phyloP scores from a whole-genome alignment of 2,329 filamentous ascomycete genomes.

The Calycina marina region DNA sequence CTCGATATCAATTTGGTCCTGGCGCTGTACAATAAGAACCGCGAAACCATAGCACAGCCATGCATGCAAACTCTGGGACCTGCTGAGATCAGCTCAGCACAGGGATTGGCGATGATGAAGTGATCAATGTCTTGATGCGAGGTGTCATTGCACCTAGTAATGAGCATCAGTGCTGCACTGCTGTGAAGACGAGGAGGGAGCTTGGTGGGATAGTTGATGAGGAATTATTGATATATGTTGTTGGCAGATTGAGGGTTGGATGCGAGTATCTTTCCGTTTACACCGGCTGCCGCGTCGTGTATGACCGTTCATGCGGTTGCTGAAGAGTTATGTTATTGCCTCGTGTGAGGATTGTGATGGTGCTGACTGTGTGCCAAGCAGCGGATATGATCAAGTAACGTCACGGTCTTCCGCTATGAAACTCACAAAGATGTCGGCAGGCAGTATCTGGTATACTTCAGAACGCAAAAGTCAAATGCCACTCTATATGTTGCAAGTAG shows the following conservation, averaged over 20 bases:
- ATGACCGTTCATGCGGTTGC: slow-evolving; percentile 45
- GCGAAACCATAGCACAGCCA: not conserved
- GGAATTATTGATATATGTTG: slow-evolving; percentile 35
- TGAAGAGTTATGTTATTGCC: slow-evolving; percentile 28
- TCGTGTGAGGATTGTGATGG: not conserved
- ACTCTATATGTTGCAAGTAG: no score
- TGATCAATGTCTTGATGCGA: not conserved
- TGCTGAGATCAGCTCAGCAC: not conserved
- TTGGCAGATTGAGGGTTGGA: slow-evolving; percentile 39
- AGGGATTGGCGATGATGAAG: not conserved
- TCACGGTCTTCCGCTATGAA: not conserved
- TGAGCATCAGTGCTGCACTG: not conserved
- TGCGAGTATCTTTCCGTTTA: slow-evolving; percentile 38
- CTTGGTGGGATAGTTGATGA: slow-evolving; percentile 33
- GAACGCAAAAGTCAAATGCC: no score
- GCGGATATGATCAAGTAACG: not conserved
- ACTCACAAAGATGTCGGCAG: no score
- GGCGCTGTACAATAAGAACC: not conserved
- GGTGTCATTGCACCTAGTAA: not conserved
- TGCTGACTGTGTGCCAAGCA: not conserved
- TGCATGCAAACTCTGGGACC: not conserved
- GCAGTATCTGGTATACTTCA: no score
- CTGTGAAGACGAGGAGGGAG: not conserved
- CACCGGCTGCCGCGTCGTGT: slow-evolving; percentile 42
- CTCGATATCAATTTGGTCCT: not conserved